A percentile compares a stretch with the other conserved stretches of the same genome.
These are phyloP conservation scores for Fusarium sp. DNA, from an alignment of 2,329 filamentous ascomycete species.

Conservation along the genomic window DNA sequence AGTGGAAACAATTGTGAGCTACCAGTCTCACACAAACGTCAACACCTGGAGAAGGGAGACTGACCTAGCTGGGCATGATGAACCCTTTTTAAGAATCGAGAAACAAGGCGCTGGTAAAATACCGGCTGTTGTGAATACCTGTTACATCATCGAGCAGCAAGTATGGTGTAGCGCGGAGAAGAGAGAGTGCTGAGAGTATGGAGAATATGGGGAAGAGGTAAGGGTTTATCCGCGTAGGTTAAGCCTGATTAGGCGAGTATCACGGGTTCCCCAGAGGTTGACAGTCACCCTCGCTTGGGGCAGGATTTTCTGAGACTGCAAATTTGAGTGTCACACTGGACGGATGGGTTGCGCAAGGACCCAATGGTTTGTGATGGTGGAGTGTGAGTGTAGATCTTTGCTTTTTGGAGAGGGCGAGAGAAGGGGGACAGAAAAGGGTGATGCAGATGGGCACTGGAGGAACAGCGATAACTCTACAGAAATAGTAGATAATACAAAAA, in stretches of 20 bases:
- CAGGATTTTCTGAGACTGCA: background rate
- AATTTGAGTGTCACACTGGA: slow-evolving; percentile 28
- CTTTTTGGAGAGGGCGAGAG: background rate
- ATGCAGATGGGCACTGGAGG: fast-evolving
- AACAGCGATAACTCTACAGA: fast-evolving
- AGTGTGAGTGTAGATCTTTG: slow-evolving; percentile 12
- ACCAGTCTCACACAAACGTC: slow-evolving; percentile 4
- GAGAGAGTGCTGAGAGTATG: background rate
- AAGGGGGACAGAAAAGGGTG: background rate
- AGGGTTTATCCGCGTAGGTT: slow-evolving; percentile 14
- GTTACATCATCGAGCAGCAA: slow-evolving; percentile 21
- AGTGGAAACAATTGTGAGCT: background rate
- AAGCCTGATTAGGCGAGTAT: background rate
- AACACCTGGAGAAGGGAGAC: background rate
- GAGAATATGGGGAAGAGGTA: slow-evolving; percentile 25
- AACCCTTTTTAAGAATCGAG: slow-evolving; percentile 8
- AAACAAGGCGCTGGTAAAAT: background rate
- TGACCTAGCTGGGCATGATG: background rate
- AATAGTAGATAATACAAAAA: fast-evolving
- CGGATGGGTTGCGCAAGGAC: background rate
- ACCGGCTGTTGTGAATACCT: background rate
- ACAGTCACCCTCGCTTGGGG: slow-evolving; percentile 21
- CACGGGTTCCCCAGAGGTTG: slow-evolving; percentile 4
- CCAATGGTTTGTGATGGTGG: background rate
- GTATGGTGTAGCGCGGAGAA: slow-evolving; percentile 12